Evolutionary conservation across 768 basidiomycete species (phyloP).

Genomic region (Pluteus cervinus): DNA sequence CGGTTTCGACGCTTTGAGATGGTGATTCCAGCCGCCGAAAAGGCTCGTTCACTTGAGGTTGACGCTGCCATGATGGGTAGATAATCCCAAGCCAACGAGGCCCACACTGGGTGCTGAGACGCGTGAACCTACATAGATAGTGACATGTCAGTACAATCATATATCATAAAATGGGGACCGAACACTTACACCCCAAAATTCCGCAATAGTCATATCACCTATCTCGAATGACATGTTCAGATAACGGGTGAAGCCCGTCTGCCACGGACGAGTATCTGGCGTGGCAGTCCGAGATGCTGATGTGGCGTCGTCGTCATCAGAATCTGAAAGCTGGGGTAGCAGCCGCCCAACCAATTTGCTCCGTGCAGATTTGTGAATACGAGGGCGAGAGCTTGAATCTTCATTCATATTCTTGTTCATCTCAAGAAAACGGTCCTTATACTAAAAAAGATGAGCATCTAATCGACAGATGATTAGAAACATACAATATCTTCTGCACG

Average conservation of each 20-base stretch:
- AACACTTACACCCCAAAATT: conserved; percentile 30
- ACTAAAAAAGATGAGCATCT: not conserved
- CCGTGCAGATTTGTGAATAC: too few species aligned
- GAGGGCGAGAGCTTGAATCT: conserved; percentile 7
- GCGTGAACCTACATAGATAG: conserved; percentile 15
- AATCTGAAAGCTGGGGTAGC: too few species aligned
- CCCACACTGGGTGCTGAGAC: conserved; percentile 24
- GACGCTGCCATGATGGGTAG: conserved; percentile 32
- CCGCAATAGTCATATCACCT: conserved; percentile 13
- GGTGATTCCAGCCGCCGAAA: conserved; percentile 33
- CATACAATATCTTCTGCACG: conserved; percentile 1
- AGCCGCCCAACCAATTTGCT: too few species aligned
- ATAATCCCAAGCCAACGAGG: conserved; percentile 28
- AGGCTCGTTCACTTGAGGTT: conserved; percentile 33
- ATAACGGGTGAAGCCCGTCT: too few species aligned
- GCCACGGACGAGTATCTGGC: too few species aligned
- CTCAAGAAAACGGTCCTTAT: conserved; percentile 1
- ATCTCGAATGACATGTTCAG: conserved; percentile 17
- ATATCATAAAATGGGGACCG: not conserved
- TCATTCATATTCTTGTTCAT: conserved; percentile 1
- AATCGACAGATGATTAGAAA: not conserved
- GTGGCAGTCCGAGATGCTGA: too few species aligned
- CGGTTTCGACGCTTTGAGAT: conserved; percentile 26
- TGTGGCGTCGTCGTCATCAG: too few species aligned
- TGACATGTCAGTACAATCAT: not conserved